Evolutionary conservation across 2,329 filamentous ascomycete genomes (phyloP), one percentile per base, ranked within the genome.

Genomic region (Exophiala bonariae): DNA sequence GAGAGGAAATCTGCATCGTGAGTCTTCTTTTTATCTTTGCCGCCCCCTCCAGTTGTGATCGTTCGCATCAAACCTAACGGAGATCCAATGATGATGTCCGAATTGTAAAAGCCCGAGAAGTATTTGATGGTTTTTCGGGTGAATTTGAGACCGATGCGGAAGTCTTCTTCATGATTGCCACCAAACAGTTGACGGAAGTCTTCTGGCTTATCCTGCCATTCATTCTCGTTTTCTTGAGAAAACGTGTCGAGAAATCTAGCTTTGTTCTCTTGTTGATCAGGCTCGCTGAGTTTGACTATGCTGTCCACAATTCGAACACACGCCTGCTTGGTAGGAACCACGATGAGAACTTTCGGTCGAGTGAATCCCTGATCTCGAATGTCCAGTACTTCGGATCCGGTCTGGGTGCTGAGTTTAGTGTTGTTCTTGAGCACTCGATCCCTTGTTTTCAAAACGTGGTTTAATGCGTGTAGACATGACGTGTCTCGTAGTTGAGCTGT

Each of bases 81-180:
- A 57, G 89, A 95, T 17, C 89, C 90, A 44, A 99, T 77, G 45
- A 99, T 89, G 56, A 99, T 90, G 65, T 99, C 93, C 8, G 91
- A 96, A 65, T 86, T 92, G 74, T 97, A 97, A 66, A 99, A 99
- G 53, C 90, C 87, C 0, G 92, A 81, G 71, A 95, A 99, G 65
- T 87, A 93, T 66, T 96, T 97, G 63, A 97, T 77, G 0, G 90
- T 95, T 70, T 96, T 97, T 52, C 93, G 82, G 0, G 93, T 97
- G 66, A 99, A 95, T 68, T 97, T 99, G 63, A 99, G 70, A n/a
- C 92, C 93, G 2, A 97, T 75, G 3, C 92, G 83, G 72, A 97
- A 99, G 80, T 95, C 93, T 70, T 99, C 93, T 64, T 97, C 93
- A 64, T 96, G 89, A 64, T 96, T 97, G 49, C 93, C 93, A 52